A percentile compares a stretch with the other conserved stretches of the same genome.
phyloP scores from a whole-genome alignment of 139 green algal species.

The Auxenochlorella pyrenoidosa region DNA sequence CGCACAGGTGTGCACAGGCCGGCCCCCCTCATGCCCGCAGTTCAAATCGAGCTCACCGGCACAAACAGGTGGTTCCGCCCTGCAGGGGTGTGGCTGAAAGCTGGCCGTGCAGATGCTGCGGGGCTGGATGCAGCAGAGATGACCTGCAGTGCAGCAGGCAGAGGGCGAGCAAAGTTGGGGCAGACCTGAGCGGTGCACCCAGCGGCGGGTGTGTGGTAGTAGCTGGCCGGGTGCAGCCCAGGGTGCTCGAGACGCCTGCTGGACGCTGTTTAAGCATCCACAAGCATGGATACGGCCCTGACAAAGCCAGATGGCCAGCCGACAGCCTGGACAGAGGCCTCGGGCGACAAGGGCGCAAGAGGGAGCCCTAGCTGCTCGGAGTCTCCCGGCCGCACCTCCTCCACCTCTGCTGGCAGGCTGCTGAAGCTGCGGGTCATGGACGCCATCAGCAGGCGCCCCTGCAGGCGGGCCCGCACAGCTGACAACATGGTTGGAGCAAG shows the following conservation, averaged over 20 bases:
- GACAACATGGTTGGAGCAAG: background rate
- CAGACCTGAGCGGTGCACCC: background rate
- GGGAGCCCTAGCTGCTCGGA: background rate
- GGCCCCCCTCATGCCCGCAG: too few species aligned
- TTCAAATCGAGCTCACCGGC: constrained; percentile 60
- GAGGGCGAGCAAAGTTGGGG: background rate
- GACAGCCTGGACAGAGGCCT: too few species aligned
- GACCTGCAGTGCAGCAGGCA: constrained; percentile 8
- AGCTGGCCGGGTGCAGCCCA: background rate
- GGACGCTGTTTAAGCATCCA: background rate
- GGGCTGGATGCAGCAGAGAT: background rate
- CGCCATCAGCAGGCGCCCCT: constrained; percentile 9
- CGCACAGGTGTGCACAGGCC: too few species aligned
- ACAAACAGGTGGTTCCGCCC: constrained; percentile 96
- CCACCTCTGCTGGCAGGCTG: constrained; percentile 26
- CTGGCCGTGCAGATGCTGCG: constrained; percentile 1
- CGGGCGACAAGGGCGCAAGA: background rate
- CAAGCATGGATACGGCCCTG: background rate
- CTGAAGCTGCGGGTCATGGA: constrained; percentile 2
- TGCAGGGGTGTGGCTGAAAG: constrained; percentile 80
- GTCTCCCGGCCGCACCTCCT: background rate
- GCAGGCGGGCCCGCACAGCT: background rate
- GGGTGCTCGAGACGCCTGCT: too few species aligned
- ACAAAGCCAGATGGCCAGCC: too few species aligned
- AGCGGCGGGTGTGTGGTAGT: background rate